Percentiles rank a stretch among this genome's conserved stretches.
These are phyloP conservation scores for Casuarina equisetifolia DNA, from an alignment of 306 rosid species.

Conservation along the genomic window DNA sequence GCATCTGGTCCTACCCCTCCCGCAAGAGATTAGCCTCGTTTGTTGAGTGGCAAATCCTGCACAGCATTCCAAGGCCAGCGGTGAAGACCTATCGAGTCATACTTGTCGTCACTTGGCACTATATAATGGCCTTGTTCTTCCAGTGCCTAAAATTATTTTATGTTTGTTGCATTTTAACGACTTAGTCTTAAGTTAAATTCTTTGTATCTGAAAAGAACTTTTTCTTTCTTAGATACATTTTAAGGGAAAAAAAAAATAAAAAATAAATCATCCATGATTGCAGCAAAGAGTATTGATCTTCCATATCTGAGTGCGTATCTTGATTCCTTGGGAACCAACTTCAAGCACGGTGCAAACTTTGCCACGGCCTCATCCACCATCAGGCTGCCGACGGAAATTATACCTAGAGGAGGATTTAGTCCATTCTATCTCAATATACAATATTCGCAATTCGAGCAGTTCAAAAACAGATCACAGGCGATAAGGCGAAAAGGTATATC, in stretches of 20 bases:
- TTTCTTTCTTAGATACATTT: neutral
- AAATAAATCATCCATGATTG: neutral
- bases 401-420: conserved; percentile 27
- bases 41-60: too few species aligned
- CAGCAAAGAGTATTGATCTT: conserved; percentile 23
- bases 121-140: too few species aligned
- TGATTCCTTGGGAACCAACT: conserved; percentile 32
- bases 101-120: too few species aligned
- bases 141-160: too few species aligned
- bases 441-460: conserved; percentile 19
- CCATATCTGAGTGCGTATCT: conserved; percentile 35
- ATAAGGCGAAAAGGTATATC: conserved; percentile 7
- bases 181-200: too few species aligned
- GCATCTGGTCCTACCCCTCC: too few species aligned
- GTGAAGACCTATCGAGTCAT: too few species aligned
- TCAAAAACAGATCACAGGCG: neutral
- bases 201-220: too few species aligned
- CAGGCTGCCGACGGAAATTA: neutral
- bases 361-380: conserved; percentile 29
- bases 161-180: too few species aligned
- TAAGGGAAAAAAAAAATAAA: too few species aligned
- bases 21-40: too few species aligned
- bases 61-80: too few species aligned
- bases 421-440: conserved; percentile 31
- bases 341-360: conserved; percentile 33